A percentile compares a stretch with the other conserved stretches of the same genome.
Evolutionary conservation across 805 yeast species (phyloP).

Genomic region (Sugiyamaella lignohabitans): DNA sequence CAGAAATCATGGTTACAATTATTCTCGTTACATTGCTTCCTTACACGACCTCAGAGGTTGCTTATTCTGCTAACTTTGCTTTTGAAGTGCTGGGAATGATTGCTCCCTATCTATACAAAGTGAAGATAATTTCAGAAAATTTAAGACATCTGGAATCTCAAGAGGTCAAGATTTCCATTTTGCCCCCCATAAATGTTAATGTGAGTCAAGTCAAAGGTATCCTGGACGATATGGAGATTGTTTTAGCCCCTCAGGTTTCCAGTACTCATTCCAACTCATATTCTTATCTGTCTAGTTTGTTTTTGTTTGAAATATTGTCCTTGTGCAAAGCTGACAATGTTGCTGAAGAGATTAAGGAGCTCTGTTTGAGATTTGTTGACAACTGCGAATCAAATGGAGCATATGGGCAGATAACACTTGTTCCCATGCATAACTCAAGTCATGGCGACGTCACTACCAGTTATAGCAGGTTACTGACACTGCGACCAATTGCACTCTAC

Average conservation of each 20-base stretch:
- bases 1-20: slow-evolving; percentile 44
- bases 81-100: slow-evolving; percentile 58
- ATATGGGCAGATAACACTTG: neutral
- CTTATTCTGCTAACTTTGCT: slow-evolving; percentile 41
- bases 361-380: neutral
- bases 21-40: slow-evolving; percentile 33
- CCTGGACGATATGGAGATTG: neutral
- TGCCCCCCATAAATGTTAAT: neutral
- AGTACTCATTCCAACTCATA: neutral
- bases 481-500: neutral
- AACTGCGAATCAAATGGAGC: neutral
- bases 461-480: neutral
- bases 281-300: neutral
- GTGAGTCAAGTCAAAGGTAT: neutral
- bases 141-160: neutral
- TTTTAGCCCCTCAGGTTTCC: neutral
- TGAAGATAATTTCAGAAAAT: slow-evolving; percentile 25
- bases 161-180: neutral
- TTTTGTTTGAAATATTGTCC: neutral
- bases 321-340: neutral
- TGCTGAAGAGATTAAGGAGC: neutral
- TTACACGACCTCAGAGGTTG: slow-evolving; percentile 5
- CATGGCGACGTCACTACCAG: neutral
- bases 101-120: slow-evolving; percentile 44
- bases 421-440: neutral